Conservation (phyloP, 2,329 filamentous ascomycete species). For the Periconia macrospinosa region DNA sequence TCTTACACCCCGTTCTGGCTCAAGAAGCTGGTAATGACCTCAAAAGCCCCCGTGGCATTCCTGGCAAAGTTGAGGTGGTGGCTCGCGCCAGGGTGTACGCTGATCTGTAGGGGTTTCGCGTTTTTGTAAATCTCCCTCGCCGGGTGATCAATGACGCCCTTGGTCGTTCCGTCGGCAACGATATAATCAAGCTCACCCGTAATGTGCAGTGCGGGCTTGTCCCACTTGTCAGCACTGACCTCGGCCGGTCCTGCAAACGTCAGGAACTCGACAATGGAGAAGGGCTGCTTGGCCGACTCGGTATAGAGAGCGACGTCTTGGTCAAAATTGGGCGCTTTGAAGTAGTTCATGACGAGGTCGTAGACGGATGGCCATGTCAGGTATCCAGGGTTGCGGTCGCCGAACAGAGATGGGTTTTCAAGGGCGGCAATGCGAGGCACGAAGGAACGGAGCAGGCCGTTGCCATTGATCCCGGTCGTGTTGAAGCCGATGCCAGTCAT, state of each 20-base stretch:
- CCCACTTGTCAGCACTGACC: slow-evolving; percentile 10
- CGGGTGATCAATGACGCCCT: slow-evolving; percentile 20
- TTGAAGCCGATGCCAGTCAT: slow-evolving; percentile 27
- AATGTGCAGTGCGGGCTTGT: slow-evolving; percentile 11
- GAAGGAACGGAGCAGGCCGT: slow-evolving; percentile 18
- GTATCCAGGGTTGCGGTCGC: slow-evolving; percentile 25
- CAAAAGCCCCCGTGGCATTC: slow-evolving; percentile 23
- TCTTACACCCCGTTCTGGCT: slow-evolving; percentile 9
- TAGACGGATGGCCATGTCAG: slow-evolving; percentile 18
- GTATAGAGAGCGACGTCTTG: slow-evolving; percentile 7
- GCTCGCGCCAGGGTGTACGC: slow-evolving; percentile 22
- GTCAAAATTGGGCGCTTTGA: slow-evolving; percentile 12
- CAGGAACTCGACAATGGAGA: slow-evolving; percentile 11
- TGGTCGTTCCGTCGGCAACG: slow-evolving; percentile 26
- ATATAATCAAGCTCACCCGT: slow-evolving; percentile 23
- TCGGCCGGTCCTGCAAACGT: slow-evolving; percentile 7
- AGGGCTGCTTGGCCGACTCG: slow-evolving; percentile 17
- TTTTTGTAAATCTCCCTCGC: slow-evolving; percentile 21
- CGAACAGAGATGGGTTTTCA: slow-evolving; percentile 17
- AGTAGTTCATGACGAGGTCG: slow-evolving; percentile 14
- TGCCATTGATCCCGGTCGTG: slow-evolving; percentile 6
- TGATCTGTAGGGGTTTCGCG: slow-evolving; percentile 19
- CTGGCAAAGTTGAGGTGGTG: slow-evolving; percentile 30
- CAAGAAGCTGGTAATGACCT: slow-evolving; percentile 46
- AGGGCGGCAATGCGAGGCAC: slow-evolving; percentile 24